A percentile compares a stretch with the other conserved stretches of the same genome.
Evolutionary conservation across 305 asterid genomes (phyloP).

Genomic region (Fraxinus xanthoxyloides): DNA sequence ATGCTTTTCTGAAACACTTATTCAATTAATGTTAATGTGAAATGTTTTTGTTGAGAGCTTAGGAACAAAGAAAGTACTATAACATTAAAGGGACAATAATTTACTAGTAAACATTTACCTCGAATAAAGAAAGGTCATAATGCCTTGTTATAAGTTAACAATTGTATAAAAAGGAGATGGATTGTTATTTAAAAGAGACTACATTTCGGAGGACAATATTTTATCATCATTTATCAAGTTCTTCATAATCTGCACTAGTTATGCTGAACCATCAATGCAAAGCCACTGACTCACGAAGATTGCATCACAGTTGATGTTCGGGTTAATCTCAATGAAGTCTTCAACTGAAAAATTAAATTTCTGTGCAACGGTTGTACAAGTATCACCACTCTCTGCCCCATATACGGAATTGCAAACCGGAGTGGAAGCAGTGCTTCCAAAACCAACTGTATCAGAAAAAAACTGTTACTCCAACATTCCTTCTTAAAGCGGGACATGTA

Average conservation of each 20-base stretch:
- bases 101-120: background rate
- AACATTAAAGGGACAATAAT: background rate
- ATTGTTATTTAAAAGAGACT: background rate
- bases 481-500: background rate
- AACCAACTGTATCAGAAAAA: background rate
- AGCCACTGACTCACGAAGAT: background rate
- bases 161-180: background rate
- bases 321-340: slow-evolving; percentile 21
- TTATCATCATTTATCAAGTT: background rate
- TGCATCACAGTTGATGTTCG: slow-evolving; percentile 22
- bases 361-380: slow-evolving; percentile 22
- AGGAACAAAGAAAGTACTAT: background rate
- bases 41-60: background rate
- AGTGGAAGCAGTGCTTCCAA: background rate
- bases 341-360: slow-evolving; percentile 10
- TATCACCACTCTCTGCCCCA: slow-evolving; percentile 25
- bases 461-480: background rate
- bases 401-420: background rate
- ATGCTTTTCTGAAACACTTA: background rate
- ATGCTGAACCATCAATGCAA: slow-evolving; percentile 26
- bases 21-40: background rate
- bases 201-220: background rate
- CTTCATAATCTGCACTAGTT: background rate
- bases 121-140: background rate
- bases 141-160: background rate